phyloP scores from a whole-genome alignment of 2,329 filamentous ascomycete genomes.

The Cladophialophora yegresii region DNA sequence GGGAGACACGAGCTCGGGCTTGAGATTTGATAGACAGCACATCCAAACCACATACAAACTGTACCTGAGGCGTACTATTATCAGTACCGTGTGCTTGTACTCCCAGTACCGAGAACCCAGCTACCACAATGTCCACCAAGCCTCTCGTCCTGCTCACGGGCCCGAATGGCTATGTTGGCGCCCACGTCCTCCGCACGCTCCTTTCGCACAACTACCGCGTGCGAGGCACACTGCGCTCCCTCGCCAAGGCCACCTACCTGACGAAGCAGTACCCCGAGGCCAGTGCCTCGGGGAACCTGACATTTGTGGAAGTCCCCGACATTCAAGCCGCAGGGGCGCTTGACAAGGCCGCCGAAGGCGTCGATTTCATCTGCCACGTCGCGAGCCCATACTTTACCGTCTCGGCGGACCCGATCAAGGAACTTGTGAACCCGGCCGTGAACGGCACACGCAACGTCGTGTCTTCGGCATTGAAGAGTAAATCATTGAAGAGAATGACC shows the following conservation, averaged over 20 bases:
- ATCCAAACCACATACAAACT: not conserved
- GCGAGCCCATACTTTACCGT: slow-evolving; percentile 36
- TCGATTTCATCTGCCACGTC: slow-evolving; percentile 29
- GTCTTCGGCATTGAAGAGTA: slow-evolving; percentile 28
- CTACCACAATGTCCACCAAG: slow-evolving; percentile 17
- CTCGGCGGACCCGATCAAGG: slow-evolving; percentile 37
- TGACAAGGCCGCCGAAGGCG: slow-evolving; percentile 19
- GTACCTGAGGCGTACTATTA: not conserved
- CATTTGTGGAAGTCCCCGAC: slow-evolving; percentile 20
- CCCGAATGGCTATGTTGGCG: slow-evolving; percentile 28
- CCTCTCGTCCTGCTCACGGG: slow-evolving; percentile 29
- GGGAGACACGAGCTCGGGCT: not conserved
- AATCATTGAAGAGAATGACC: slow-evolving; percentile 45
- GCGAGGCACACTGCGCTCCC: slow-evolving; percentile 24
- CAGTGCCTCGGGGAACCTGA: slow-evolving; percentile 14
- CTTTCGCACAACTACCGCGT: slow-evolving; percentile 19
- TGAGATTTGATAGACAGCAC: no score
- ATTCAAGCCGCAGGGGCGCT: slow-evolving; percentile 29
- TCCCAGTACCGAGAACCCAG: not conserved
- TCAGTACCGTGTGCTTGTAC: not conserved
- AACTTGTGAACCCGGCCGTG: slow-evolving; percentile 39
- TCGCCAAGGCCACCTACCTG: slow-evolving; percentile 23
- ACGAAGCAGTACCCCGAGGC: slow-evolving; percentile 14
- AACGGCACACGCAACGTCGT: slow-evolving; percentile 36
- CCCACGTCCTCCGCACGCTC: slow-evolving; percentile 24